phyloP scores from a whole-genome alignment of 2,329 filamentous ascomycete species.

The Fusarium verticillioides region DNA sequence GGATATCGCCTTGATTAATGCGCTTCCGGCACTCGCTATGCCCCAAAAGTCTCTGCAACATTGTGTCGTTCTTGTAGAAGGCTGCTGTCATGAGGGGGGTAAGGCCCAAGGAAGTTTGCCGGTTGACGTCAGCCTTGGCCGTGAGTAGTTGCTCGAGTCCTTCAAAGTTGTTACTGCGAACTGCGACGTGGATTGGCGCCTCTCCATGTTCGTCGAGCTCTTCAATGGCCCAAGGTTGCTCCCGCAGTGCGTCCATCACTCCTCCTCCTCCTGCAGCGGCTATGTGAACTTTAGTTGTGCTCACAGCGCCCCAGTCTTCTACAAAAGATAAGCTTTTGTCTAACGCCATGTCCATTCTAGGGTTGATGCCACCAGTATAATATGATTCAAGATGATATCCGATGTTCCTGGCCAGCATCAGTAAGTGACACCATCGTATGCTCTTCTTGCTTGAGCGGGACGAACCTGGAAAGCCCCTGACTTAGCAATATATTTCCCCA shows the following conservation, averaged over 20 bases:
- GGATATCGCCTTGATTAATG: fast-evolving
- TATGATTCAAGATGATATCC: fast-evolving
- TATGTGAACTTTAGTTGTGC: neutral
- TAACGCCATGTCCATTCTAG: neutral
- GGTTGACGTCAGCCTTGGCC: slow-evolving; percentile 1
- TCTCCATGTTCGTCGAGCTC: neutral
- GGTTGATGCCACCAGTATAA: neutral
- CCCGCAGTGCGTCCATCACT: neutral
- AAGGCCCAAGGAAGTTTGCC: fast-evolving
- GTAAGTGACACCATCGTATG: fast-evolving
- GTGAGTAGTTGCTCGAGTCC: neutral
- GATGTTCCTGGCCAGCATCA: neutral
- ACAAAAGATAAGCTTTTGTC: neutral
- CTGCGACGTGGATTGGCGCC: neutral
- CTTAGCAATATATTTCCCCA: slow-evolving; percentile 27
- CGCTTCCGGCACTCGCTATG: neutral
- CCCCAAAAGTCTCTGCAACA: neutral
- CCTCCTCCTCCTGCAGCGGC: neutral
- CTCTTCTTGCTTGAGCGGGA: fast-evolving
- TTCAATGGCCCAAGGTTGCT: slow-evolving; percentile 10
- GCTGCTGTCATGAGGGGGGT: neutral
- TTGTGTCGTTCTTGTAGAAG: fast-evolving
- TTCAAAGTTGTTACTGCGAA: fast-evolving
- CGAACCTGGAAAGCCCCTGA: slow-evolving; percentile 20
- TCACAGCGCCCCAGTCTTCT: fast-evolving